Evolutionary conservation across 345 rosid species (phyloP), one percentile per base, ranked within the genome.

Genomic region (Bruguiera gymnorhiza): DNA sequence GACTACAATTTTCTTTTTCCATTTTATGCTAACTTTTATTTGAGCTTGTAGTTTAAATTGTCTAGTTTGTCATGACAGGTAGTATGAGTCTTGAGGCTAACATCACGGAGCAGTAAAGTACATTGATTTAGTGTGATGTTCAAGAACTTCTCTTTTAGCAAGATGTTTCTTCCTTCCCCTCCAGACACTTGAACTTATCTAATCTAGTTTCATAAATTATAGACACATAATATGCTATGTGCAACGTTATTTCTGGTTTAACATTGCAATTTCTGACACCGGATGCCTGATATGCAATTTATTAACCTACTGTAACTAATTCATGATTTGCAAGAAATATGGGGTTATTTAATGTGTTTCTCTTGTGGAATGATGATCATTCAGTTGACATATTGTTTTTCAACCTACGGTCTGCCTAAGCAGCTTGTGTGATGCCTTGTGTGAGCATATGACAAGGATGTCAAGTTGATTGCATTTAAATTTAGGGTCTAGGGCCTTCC

Each of bases 21-120:
- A 54, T 78, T 80, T 74, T 72, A 61, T 86, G 68, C 92, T 87
- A 81, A 91, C 86, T 63, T 80, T 56, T 87, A 48, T 75, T 73
- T 82, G 75, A 81, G 81, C 81, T 63, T 85, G 78, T 79, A 70
- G 71, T 76, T 73, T 71, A 70, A 69, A 66, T 76, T 78, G 60
- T 32, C 56, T 58, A 53, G 72, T 62, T 72, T 70, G 26, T 68
- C 66, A 39, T 84, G 84, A 80, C 83, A 83, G 83, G 87, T 74
- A 78, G 78, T 58, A 24, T 60, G 50, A 51, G 30, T 71, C 19
- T 55, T 70, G 75, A 79, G 72, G 80, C 81, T 87, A 81, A 83
- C 83, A 70, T 70, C 76, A 52, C 37, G 50, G 63, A 65, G 82
- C 69, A 10, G 62, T 6, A 71, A 76, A 71, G 66, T 79, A 73